Conservation (phyloP, 306 rosid species). For the Castanea crenata region DNA sequence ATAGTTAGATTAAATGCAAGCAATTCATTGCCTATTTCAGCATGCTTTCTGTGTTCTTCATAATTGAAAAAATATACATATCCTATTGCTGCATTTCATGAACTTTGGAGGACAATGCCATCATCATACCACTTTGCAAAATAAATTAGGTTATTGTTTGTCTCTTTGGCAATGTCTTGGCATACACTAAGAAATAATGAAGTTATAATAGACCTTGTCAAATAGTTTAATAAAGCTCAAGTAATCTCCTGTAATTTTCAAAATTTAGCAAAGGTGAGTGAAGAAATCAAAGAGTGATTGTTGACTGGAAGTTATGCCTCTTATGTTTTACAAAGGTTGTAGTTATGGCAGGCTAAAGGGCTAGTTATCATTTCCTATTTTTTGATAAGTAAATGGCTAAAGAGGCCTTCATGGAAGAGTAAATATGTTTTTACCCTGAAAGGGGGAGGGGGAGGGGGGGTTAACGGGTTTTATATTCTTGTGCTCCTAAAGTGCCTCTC, state of each 20-base stretch:
- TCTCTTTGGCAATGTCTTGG: background rate
- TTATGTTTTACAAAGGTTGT: background rate
- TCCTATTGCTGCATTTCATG: background rate
- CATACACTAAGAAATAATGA: background rate
- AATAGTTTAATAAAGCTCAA: background rate
- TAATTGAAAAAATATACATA: background rate
- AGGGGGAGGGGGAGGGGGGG: background rate
- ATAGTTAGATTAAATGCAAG: background rate
- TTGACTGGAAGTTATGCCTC: too few relatives aligned
- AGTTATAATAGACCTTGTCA: background rate
- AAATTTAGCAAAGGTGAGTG: background rate
- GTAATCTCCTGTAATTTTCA: background rate
- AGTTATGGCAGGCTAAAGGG: background rate
- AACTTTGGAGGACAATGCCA: background rate
- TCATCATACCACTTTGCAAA: background rate
- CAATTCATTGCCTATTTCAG: background rate
- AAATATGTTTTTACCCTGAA: background rate
- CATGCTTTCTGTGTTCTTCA: background rate
- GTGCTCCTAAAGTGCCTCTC: too few relatives aligned
- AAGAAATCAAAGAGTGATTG: background rate
- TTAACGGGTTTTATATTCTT: too few relatives aligned
- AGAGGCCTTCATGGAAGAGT: too few relatives aligned
- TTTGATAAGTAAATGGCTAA: too few relatives aligned
- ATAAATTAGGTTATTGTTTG: background rate
- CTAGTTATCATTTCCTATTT: background rate